A percentile compares a stretch with the other conserved stretches of the same genome.
These are phyloP conservation scores for Teratosphaeria pseudoeucalypti DNA, from an alignment of 2,329 filamentous ascomycete species.

Conservation along the genomic window DNA sequence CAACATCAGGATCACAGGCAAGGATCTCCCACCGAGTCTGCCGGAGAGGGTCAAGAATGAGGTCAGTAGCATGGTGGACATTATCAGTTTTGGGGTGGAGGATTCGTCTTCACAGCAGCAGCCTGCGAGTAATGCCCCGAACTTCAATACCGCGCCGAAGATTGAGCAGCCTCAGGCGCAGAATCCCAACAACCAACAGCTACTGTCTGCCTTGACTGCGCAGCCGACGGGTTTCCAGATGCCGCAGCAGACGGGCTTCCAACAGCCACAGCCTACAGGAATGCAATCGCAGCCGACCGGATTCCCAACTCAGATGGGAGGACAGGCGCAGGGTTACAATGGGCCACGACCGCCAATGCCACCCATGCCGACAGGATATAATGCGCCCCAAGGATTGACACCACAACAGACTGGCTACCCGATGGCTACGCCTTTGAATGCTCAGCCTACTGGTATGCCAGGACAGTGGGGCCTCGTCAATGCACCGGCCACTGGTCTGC, in stretches of 20 bases:
- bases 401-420: slow-evolving; percentile 57
- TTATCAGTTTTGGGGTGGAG: slow-evolving; percentile 86
- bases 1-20: slow-evolving; percentile 83
- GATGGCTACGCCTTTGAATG: slow-evolving; percentile 59
- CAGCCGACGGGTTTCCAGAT: slow-evolving; percentile 45
- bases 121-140: slow-evolving; percentile 56
- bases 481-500: slow-evolving; percentile 75
- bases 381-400: slow-evolving; percentile 45
- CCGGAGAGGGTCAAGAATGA: slow-evolving; percentile 89
- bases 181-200: slow-evolving; percentile 58
- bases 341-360: slow-evolving; percentile 72
- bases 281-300: slow-evolving; percentile 47
- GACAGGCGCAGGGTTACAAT: slow-evolving; percentile 67
- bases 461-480: slow-evolving; percentile 99
- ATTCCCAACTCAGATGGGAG: slow-evolving; percentile 42
- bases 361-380: slow-evolving; percentile 69
- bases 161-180: slow-evolving; percentile 44
- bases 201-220: slow-evolving; percentile 47
- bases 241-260: slow-evolving; percentile 47
- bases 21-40: slow-evolving; percentile 61
- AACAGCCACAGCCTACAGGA: slow-evolving; percentile 47
- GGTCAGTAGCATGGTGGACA: slow-evolving; percentile 98
- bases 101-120: slow-evolving; percentile 49
- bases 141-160: slow-evolving; percentile 50
- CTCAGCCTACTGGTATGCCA: slow-evolving; percentile 86